A percentile compares a stretch with the other conserved stretches of the same genome.
Evolutionary conservation across 768 basidiomycete species (phyloP).

Genomic region (Phlebiopsis gigantea): DNA sequence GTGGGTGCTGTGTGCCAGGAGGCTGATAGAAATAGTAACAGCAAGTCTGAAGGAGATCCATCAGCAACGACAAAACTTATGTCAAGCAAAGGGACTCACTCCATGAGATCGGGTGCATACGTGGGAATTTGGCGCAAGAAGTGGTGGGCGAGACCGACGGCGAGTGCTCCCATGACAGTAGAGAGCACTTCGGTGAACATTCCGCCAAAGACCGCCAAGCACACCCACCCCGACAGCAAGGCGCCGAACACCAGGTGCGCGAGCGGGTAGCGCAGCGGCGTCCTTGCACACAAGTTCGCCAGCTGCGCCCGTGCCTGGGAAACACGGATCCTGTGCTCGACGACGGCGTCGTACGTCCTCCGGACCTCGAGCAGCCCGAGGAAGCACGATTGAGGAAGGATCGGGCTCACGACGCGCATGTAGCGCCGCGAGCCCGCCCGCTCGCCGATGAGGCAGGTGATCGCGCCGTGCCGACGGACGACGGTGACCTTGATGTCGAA

Average conservation of each 20-base stretch:
- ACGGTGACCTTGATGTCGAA: constrained; percentile 6
- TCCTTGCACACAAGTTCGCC: background rate
- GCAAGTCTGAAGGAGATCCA: background rate
- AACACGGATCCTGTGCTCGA: background rate
- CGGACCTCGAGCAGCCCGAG: constrained; percentile 1
- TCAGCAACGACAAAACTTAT: too few relatives aligned
- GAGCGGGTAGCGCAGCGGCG: background rate
- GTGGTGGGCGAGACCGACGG: background rate
- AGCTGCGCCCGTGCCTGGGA: background rate
- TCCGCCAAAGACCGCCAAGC: background rate
- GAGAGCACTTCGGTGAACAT: background rate
- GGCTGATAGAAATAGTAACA: background rate
- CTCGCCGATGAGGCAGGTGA: constrained; percentile 1
- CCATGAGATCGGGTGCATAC: background rate
- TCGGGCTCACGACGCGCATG: background rate
- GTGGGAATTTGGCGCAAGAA: background rate
- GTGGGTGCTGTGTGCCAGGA: background rate
- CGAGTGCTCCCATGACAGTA: background rate
- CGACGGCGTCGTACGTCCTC: background rate
- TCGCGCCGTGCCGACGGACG: background rate
- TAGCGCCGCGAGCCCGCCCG: background rate
- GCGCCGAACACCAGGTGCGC: background rate
- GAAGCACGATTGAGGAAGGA: background rate
- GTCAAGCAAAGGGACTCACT: background rate
- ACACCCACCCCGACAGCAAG: background rate